Base-by-base conservation (phyloP, 176 grass and related monocot species). In the Saccharum officinarum region DNA sequence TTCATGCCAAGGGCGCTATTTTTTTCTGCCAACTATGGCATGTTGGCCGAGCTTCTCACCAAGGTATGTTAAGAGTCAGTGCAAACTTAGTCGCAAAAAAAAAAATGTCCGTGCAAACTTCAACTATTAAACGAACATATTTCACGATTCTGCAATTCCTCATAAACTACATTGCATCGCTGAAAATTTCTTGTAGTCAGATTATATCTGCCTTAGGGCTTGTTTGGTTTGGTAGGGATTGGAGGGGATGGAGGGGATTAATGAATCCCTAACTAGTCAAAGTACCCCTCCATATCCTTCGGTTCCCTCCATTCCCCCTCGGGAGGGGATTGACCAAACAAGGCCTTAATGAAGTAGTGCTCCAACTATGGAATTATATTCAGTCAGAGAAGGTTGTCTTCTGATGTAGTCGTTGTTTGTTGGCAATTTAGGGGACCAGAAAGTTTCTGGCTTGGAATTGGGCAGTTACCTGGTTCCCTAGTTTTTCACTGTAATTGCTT, bases 11-110 rank as follows among this genome's bases (percentile, higher is more conserved):
- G 76, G 93, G 93, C 87, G 77, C 89, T 84, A 96, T 95, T 28
- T 87, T 99, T 76, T 92, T 99, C 88, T 99, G 97, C 60, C 97
- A 96, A 69, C 71, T 99, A n/a, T 99, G 97, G 97, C 97, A 99
- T 76, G 97, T 96, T 70, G 97, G 97, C 14, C 79, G 92, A 33
- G 97, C 97, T 81, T 99, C 97, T 82, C 91, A 99, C 84, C 86
- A 89, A 92, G 90, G 97, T 99, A 73, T 55, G 39, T 67, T 61
- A n/a, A 41, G 55, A 13, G 62, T 60, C 30, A 34, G 13, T 3
- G 4, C 14, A 71, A 74, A 66, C 37, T 50, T 20, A 28, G 28
- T 28, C 28, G 28, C 28, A 28, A 28, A 28, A 28, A 28, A 28
- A 28, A 28, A n/a, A 41, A 46, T 10, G 62, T 60, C 30, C 42